A percentile compares a stretch with the other conserved stretches of the same genome.
Conservation (phyloP, 2,329 filamentous ascomycete genomes). For the Phaeophleospora eucalypticola region DNA sequence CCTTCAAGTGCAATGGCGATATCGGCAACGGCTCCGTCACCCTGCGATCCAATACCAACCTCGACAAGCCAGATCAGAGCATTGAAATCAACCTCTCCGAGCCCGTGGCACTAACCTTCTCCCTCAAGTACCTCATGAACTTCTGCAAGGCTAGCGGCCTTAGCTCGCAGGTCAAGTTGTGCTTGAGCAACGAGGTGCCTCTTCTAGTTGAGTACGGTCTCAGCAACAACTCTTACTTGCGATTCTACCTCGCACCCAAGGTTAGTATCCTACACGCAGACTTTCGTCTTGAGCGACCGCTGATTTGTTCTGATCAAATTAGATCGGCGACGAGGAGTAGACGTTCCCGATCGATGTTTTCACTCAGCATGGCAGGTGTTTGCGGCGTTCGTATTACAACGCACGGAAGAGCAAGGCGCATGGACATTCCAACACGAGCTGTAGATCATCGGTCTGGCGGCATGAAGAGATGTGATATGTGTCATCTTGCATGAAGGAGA, state of each 20-base stretch:
- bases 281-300: constrained; percentile 1
- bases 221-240: constrained; percentile 77
- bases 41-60: constrained; percentile 78
- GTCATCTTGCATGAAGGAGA: constrained; percentile 7
- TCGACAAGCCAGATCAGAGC: constrained; percentile 82
- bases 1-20: constrained; percentile 88
- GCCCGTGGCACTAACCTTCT: constrained; percentile 92
- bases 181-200: constrained; percentile 92
- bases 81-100: constrained; percentile 88
- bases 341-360: not conserved
- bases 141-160: constrained; percentile 97
- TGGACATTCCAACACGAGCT: constrained; percentile 1
- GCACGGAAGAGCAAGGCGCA: constrained; percentile 1
- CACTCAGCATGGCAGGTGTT: constrained; percentile 1
- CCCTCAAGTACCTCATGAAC: constrained; percentile 98
- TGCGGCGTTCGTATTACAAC: not conserved
- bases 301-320: constrained; percentile 8
- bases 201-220: constrained; percentile 89
- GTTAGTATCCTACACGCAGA: constrained; percentile 47
- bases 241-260: constrained; percentile 98
- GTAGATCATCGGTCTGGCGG: not conserved
- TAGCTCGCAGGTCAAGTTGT: constrained; percentile 79
- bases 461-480: constrained; percentile 5
- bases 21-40: constrained; percentile 95
- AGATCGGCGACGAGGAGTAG: constrained; percentile 69